These are phyloP conservation scores for Nematodospora anomalae DNA, from an alignment of 1,139 yeast species.

Conservation along the genomic window DNA sequence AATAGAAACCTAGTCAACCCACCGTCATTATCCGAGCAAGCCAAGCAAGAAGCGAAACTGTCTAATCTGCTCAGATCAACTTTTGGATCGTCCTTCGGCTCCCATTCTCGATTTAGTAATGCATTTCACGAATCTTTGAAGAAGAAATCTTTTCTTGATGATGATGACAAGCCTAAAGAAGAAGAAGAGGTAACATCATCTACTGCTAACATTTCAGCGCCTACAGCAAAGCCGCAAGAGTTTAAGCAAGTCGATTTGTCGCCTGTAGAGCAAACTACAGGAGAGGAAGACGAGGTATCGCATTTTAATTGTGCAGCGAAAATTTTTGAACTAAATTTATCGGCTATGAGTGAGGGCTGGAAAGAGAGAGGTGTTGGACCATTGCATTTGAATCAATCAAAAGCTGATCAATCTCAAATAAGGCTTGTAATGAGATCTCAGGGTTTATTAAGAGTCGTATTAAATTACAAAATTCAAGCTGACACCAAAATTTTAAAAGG, in stretches of 20 bases:
- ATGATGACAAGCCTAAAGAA: slow-evolving; percentile 13
- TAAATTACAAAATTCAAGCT: slow-evolving; percentile 67
- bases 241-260: slow-evolving; percentile 52
- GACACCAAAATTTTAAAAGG: slow-evolving; percentile 68
- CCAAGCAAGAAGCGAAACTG: slow-evolving; percentile 1
- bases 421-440: slow-evolving; percentile 89
- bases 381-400: slow-evolving; percentile 70
- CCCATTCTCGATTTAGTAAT: slow-evolving; percentile 57
- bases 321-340: slow-evolving; percentile 70
- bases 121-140: slow-evolving; percentile 52
- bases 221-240: slow-evolving; percentile 30
- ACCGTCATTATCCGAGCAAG: slow-evolving; percentile 1
- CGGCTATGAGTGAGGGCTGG: slow-evolving; percentile 77
- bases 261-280: slow-evolving; percentile 65
- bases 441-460: slow-evolving; percentile 77
- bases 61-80: slow-evolving; percentile 3
- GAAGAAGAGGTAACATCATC: slow-evolving; percentile 10
- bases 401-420: slow-evolving; percentile 29
- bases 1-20: slow-evolving; percentile 1
- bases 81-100: slow-evolving; percentile 44
- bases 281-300: slow-evolving; percentile 84
- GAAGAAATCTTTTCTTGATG: slow-evolving; percentile 59
- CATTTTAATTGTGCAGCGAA: slow-evolving; percentile 73
- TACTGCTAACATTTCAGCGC: too few relatives aligned
- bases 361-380: slow-evolving; percentile 93